These are phyloP conservation scores for Hemerocallis citrina DNA, from an alignment of 106 monocot genomes.

Conservation along the genomic window DNA sequence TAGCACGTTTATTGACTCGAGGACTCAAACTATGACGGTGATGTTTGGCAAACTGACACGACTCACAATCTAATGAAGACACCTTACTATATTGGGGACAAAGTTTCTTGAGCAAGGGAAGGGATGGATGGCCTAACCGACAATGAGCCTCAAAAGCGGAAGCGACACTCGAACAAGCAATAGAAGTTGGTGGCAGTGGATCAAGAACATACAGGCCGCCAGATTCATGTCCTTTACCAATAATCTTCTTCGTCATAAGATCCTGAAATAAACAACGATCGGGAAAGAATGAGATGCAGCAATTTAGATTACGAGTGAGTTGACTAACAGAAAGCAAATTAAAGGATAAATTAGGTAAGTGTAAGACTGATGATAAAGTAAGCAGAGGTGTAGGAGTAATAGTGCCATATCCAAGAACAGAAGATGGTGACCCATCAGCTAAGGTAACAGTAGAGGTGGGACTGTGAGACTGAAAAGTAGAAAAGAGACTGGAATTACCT, in stretches of 20 bases:
- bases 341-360: neutral
- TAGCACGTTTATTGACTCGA: neutral
- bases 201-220: constrained; percentile 4
- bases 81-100: neutral
- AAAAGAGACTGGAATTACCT: constrained; percentile 1
- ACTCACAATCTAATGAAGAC: neutral
- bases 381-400: neutral
- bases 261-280: neutral
- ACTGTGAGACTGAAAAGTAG: neutral
- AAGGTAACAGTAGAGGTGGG: neutral
- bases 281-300: neutral
- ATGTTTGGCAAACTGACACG: constrained; percentile 3
- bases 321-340: neutral
- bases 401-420: neutral
- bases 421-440: constrained; percentile 3
- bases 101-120: neutral
- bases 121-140: constrained; percentile 1
- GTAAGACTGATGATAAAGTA: neutral
- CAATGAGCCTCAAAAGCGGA: neutral
- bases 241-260: constrained; percentile 9
- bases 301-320: neutral
- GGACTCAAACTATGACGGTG: neutral
- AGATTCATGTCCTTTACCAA: constrained; percentile 4
- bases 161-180: neutral
- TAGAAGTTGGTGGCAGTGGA: neutral